Evolutionary conservation across 352 stramenopile species (phyloP).

Genomic region (Phytopythium litorale): DNA sequence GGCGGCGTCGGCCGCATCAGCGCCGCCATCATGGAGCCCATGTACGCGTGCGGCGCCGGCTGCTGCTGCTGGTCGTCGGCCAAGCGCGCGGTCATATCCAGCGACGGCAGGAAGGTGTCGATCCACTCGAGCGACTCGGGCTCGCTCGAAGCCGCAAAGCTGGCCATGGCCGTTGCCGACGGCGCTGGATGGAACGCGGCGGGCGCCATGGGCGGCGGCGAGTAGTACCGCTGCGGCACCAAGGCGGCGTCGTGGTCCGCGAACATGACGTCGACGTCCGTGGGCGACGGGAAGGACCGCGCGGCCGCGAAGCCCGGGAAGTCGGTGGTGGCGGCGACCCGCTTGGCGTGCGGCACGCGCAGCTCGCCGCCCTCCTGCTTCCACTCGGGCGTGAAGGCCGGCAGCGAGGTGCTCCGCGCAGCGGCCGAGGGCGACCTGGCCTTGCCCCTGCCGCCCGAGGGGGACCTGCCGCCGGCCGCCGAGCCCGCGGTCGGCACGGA

Average conservation of each 20-base stretch:
- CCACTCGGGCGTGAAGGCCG: neutral
- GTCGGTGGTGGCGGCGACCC: neutral
- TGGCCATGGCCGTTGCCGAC: neutral
- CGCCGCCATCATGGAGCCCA: slow-evolving; percentile 19
- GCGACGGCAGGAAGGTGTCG: slow-evolving; percentile 52
- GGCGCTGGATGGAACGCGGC: neutral
- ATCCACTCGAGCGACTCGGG: slow-evolving; percentile 69
- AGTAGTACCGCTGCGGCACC: slow-evolving; percentile 3
- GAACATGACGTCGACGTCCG: slow-evolving; percentile 46
- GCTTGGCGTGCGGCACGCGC: slow-evolving; percentile 5
- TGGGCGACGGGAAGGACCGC: slow-evolving; percentile 33
- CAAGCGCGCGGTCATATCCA: slow-evolving; percentile 15
- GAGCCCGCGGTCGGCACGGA: slow-evolving; percentile 17
- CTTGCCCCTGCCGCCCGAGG: neutral
- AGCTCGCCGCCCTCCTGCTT: slow-evolving; percentile 2
- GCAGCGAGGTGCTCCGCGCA: slow-evolving; percentile 2
- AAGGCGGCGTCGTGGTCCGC: slow-evolving; percentile 24
- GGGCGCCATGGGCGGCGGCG: neutral
- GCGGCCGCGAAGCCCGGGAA: neutral
- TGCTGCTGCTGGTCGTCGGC: slow-evolving; percentile 16
- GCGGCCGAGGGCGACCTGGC: neutral
- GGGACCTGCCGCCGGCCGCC: neutral
- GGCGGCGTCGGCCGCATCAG: slow-evolving; percentile 14
- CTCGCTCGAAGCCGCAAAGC: slow-evolving; percentile 18
- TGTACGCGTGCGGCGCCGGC: slow-evolving; percentile 11